Conservation (phyloP, 768 basidiomycete genomes). For the Kwoniella bestiolae region DNA sequence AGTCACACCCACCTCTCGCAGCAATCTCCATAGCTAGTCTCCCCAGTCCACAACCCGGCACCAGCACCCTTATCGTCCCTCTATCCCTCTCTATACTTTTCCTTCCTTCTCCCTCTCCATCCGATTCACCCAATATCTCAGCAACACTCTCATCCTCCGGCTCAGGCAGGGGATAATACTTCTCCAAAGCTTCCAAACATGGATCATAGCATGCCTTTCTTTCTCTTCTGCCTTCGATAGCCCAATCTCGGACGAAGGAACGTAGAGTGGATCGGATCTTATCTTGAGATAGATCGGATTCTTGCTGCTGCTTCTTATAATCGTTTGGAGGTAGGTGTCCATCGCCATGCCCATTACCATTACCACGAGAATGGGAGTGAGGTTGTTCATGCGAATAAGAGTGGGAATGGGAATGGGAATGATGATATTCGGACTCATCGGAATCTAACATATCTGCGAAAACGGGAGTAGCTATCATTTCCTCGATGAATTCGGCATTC, state of each 20-base stretch:
- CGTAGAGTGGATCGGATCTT: constrained; percentile 89
- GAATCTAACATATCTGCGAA: constrained; percentile 61
- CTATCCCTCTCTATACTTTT: constrained; percentile 26
- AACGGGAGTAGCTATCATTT: constrained; percentile 77
- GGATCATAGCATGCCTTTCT: constrained; percentile 80
- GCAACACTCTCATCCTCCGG: constrained; percentile 57
- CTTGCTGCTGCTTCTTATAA: constrained; percentile 1
- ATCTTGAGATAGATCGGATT: constrained; percentile 63
- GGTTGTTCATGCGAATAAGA: constrained; percentile 26
- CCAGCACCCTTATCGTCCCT: constrained; percentile 72
- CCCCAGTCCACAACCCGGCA: constrained; percentile 88
- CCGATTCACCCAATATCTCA: neutral
- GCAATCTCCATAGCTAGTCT: constrained; percentile 88
- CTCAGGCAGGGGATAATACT: constrained; percentile 63
- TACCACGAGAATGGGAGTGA: constrained; percentile 37
- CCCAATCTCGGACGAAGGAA: constrained; percentile 94
- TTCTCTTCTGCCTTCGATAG: constrained; percentile 76
- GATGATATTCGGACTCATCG: neutral
- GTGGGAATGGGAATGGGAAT: constrained; percentile 12
- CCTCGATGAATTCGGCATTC: constrained; percentile 76
- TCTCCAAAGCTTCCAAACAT: constrained; percentile 73
- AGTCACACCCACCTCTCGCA: constrained; percentile 65
- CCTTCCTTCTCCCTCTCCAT: neutral
- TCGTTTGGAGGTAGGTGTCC: neutral
- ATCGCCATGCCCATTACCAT: constrained; percentile 41